Percentiles rank a stretch among this genome's conserved stretches.
These are phyloP conservation scores for Solanum ossicruentum DNA, from an alignment of 257 asterid genomes.

Conservation along the genomic window DNA sequence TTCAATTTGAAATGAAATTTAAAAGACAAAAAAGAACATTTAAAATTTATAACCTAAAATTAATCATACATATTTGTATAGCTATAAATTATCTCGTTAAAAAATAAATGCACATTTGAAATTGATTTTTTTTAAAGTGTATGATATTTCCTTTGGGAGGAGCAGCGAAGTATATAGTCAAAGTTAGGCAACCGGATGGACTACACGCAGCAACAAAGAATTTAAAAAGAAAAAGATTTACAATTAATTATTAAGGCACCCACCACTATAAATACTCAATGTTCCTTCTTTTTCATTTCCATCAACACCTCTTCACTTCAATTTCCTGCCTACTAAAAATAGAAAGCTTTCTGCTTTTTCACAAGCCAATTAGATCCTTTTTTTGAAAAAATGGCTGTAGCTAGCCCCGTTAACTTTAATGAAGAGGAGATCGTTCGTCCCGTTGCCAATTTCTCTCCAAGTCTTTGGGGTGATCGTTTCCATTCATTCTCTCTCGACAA, in stretches of 20 bases:
- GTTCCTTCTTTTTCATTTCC: not conserved
- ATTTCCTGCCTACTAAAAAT: not conserved
- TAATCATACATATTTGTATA: no score
- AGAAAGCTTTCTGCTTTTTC: not conserved
- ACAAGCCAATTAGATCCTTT: not conserved
- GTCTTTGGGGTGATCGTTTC: constrained; percentile 22
- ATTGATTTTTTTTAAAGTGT: no score
- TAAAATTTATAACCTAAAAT: no score
- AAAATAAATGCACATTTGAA: no score
- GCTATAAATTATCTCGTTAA: no score
- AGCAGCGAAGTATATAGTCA: not conserved
- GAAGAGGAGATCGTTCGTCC: constrained; percentile 9
- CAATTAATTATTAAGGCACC: not conserved
- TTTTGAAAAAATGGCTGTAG: not conserved
- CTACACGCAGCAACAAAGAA: not conserved
- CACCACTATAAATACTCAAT: not conserved
- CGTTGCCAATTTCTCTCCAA: constrained; percentile 14
- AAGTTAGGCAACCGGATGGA: not conserved
- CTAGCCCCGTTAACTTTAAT: not conserved
- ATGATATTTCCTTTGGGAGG: no score
- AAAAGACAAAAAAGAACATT: no score
- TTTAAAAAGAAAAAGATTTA: not conserved
- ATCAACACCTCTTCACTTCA: not conserved
- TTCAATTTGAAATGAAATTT: no score
- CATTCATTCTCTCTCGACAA: not conserved